phyloP scores from a whole-genome alignment of 768 basidiomycete genomes.

The Tubosaeta sp. region DNA sequence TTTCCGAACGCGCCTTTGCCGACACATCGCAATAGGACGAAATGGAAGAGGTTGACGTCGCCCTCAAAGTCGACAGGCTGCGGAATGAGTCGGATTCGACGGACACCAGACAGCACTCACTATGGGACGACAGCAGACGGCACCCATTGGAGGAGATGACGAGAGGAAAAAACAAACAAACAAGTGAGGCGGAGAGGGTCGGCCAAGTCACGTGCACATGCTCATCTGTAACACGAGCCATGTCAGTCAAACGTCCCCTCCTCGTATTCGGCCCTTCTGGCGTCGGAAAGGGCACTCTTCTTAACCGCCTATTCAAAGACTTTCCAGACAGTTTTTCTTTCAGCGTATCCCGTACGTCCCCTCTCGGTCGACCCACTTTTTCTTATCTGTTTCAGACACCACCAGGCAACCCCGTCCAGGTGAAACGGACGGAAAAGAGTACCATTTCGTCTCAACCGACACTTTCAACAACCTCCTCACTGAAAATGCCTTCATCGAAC shows the following conservation, averaged over 20 bases:
- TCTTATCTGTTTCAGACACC: too few relatives aligned
- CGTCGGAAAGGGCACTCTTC: conserved; percentile 90
- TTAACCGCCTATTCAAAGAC: conserved; percentile 74
- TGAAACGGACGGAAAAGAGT: conserved; percentile 78
- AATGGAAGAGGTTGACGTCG: conserved; percentile 96
- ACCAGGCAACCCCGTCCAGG: conserved; percentile 81
- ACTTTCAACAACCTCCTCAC: conserved; percentile 66
- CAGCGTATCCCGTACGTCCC: conserved; percentile 78
- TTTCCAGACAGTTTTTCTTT: conserved; percentile 87
- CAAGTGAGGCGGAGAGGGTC: not conserved
- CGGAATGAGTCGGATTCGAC: conserved; percentile 1
- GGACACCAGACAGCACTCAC: conserved; percentile 35
- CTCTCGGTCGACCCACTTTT: too few relatives aligned
- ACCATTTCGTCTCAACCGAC: conserved; percentile 77
- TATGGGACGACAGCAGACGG: conserved; percentile 79
- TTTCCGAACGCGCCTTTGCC: conserved; percentile 99
- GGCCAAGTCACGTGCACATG: conserved; percentile 17
- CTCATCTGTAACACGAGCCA: not conserved
- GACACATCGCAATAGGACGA: conserved; percentile 90
- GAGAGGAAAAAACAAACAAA: conserved; percentile 14
- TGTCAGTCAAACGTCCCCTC: conserved; percentile 47
- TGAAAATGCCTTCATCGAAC: conserved; percentile 83
- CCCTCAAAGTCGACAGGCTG: conserved; percentile 95
- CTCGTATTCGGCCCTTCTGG: conserved; percentile 91
- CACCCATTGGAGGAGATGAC: conserved; percentile 50